A percentile compares a stretch with the other conserved stretches of the same genome.
phyloP scores from a whole-genome alignment of 2,329 filamentous ascomycete genomes.

The Trichoderma afroharzianum region DNA sequence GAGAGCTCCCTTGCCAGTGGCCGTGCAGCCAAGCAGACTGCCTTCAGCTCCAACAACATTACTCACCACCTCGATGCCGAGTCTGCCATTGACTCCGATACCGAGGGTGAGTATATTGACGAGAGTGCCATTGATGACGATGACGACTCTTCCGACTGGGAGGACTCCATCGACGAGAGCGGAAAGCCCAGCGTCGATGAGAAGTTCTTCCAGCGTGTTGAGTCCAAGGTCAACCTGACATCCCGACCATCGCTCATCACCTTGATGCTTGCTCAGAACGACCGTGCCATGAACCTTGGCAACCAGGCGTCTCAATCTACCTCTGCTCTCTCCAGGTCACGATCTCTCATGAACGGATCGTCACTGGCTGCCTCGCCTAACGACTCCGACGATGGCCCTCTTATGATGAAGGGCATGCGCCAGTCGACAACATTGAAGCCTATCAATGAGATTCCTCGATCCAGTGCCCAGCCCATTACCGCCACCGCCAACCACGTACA shows the following conservation, averaged over 20 bases:
- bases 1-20: constrained; percentile 67
- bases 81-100: constrained; percentile 32
- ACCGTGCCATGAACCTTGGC: constrained; percentile 66
- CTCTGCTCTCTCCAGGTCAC: constrained; percentile 62
- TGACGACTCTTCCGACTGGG: constrained; percentile 58
- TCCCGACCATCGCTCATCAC: constrained; percentile 88
- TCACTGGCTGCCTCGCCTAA: constrained; percentile 49
- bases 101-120: constrained; percentile 63
- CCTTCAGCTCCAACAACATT: constrained; percentile 73
- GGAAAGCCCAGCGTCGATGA: constrained; percentile 80
- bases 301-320: constrained; percentile 65
- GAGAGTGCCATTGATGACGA: constrained; percentile 80
- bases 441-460: constrained; percentile 62
- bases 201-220: constrained; percentile 83
- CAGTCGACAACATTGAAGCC: constrained; percentile 47
- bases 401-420: constrained; percentile 61
- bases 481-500: constrained; percentile 61
- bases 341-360: constrained; percentile 46
- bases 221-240: constrained; percentile 79
- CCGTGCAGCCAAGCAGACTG: constrained; percentile 59
- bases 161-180: constrained; percentile 73
- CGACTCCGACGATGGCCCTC: constrained; percentile 59
- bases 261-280: constrained; percentile 75
- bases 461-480: constrained; percentile 72
- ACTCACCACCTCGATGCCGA: constrained; percentile 62